Evolutionary conservation across 495 filamentous ascomycete genomes (phyloP), one percentile per base, ranked within the genome.

Genomic region (Elasticomyces elasticus): DNA sequence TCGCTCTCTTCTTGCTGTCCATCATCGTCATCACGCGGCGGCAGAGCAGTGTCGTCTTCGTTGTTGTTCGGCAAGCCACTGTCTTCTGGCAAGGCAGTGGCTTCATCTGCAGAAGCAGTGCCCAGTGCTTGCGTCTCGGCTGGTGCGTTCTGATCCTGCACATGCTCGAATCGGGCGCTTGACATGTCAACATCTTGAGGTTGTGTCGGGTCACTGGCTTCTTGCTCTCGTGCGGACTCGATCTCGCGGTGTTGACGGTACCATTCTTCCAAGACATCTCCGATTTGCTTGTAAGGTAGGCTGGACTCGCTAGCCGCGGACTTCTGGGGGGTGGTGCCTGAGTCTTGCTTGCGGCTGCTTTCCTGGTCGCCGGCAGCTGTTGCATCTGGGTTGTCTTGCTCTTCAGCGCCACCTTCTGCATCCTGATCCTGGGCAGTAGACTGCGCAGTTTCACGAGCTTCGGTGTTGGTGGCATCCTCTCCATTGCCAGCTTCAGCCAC

Each of bases 241-340:
- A 99, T 95, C 52, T 94, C 80, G 25, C 78, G 75, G 59, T 90
- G 86, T 58, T 82, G 82, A 37, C 84, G 80, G 67, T 96, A 87
- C 89, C 90, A 99, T 58, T 82, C 75, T 61, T 96, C 90, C n/a
- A 99, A 75, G 20, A 85, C 82, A 71, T 96, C 87, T 1, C 94
- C 94, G 51, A 99, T 76, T 56, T 92, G 91, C 71, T 91, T 88
- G 74, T 94, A 94, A 1, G 88, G 82, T 49, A 84, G 74, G 20
- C 17, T 55, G 41, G 12, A 26, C 49, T 50, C 53, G 40, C 65
- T 53, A 22, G 61, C 56, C 12, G 58, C 37, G 4, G 49, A 40
- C 2, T 62, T 47, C 17, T 59, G 13, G 9, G 27, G 7, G 17
- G 19, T 26, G 1, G 45, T 19, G 12, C n/a, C 30, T n/a, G 17